These are phyloP conservation scores for Exserohilum turcica DNA, from an alignment of 2,329 filamentous ascomycete genomes.

Conservation along the genomic window DNA sequence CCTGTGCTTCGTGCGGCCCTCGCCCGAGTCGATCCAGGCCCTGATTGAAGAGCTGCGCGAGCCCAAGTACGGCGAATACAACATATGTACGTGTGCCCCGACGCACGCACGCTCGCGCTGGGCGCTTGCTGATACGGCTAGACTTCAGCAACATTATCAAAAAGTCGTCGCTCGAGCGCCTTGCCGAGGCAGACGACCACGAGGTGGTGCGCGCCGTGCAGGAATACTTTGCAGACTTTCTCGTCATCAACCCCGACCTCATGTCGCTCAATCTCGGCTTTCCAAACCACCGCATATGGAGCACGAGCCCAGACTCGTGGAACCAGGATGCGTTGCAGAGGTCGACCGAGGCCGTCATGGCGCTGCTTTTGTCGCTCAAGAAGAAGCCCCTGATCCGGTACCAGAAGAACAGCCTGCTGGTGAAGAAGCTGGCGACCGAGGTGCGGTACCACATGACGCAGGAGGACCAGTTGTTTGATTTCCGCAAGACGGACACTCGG, in stretches of 20 bases:
- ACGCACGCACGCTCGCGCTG: not conserved
- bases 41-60: constrained; percentile 95
- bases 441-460: constrained; percentile 91
- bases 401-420: constrained; percentile 84
- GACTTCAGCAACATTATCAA: constrained; percentile 97
- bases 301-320: constrained; percentile 81
- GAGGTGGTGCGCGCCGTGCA: constrained; percentile 94
- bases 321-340: constrained; percentile 86
- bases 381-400: constrained; percentile 96
- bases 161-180: constrained; percentile 89
- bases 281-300: constrained; percentile 80
- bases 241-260: constrained; percentile 92
- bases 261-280: constrained; percentile 78
- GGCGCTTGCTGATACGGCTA: constrained; percentile 41
- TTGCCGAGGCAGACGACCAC: constrained; percentile 96
- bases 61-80: constrained; percentile 96
- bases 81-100: constrained; percentile 65
- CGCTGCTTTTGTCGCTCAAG: constrained; percentile 84
- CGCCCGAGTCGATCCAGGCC: constrained; percentile 87
- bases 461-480: constrained; percentile 96
- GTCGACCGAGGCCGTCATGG: constrained; percentile 84
- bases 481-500: constrained; percentile 90
- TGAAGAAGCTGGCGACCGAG: constrained; percentile 92
- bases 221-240: constrained; percentile 95
- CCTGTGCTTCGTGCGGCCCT: constrained; percentile 89